Evolutionary conservation across 371 early-diverging fungal genomes (phyloP).

Genomic region (Coemansia sp.): DNA sequence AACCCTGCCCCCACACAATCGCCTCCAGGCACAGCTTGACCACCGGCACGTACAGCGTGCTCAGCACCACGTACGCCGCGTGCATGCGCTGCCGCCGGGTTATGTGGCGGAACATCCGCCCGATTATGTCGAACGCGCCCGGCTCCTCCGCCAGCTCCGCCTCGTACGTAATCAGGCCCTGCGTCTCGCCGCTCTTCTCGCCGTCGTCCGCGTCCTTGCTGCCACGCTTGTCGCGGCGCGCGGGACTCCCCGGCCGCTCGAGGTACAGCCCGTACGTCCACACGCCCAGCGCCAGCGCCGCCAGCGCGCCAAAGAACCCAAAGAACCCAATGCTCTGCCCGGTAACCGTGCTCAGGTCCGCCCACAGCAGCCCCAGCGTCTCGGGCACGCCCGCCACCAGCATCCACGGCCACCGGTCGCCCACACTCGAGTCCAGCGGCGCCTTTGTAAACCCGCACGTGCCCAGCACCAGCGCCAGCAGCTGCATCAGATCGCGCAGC

Average conservation of each 20-base stretch:
- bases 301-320: constrained; percentile 48
- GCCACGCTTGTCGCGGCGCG: constrained; percentile 27
- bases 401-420: constrained; percentile 51
- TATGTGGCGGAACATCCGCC: constrained; percentile 31
- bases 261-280: constrained; percentile 42
- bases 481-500: constrained; percentile 57
- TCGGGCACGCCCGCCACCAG: constrained; percentile 54
- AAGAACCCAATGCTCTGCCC: constrained; percentile 56
- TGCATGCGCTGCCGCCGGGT: constrained; percentile 41
- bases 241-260: constrained; percentile 8
- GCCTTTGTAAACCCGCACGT: constrained; percentile 41
- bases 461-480: constrained; percentile 45
- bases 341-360: constrained; percentile 49
- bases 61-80: constrained; percentile 53
- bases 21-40: constrained; percentile 61
- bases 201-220: constrained; percentile 49
- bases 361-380: constrained; percentile 55
- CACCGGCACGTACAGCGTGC: constrained; percentile 60
- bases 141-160: constrained; percentile 36
- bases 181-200: constrained; percentile 1
- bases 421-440: constrained; percentile 47
- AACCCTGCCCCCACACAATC: constrained; percentile 59
- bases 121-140: constrained; percentile 31
- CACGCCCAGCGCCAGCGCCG: constrained; percentile 39
- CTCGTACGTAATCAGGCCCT: constrained; percentile 27